Percentiles rank a stretch among this genome's conserved stretches.
These are phyloP conservation scores for Dichotomopilus funicola DNA, from an alignment of 2,329 filamentous ascomycete genomes.

Conservation along the genomic window DNA sequence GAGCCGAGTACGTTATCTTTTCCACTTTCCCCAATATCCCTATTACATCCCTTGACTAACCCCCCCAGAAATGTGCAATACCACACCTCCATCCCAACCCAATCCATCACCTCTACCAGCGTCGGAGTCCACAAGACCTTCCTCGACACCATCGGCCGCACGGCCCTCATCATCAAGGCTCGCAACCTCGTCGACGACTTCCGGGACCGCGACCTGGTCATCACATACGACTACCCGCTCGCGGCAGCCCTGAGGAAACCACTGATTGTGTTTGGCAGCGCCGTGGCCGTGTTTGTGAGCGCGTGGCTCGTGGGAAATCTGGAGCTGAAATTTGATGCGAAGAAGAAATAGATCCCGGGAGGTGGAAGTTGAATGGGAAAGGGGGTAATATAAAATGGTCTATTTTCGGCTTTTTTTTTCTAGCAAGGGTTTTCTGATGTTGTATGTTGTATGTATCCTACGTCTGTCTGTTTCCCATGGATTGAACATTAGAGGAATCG, in stretches of 20 bases:
- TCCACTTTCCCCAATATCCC: not conserved
- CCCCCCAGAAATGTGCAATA: constrained; percentile 68
- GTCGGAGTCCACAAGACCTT: constrained; percentile 74
- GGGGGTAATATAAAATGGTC: constrained; percentile 12
- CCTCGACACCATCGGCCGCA: constrained; percentile 88
- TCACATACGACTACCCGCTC: constrained; percentile 81
- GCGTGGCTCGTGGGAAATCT: constrained; percentile 71
- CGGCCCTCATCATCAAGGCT: constrained; percentile 70
- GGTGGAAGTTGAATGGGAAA: not conserved
- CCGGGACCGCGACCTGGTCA: constrained; percentile 72
- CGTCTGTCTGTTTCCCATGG: not conserved
- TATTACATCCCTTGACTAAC: constrained; percentile 4
- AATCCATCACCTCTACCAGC: constrained; percentile 51
- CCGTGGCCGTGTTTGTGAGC: constrained; percentile 66
- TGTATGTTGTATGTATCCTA: not conserved
- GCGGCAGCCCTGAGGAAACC: constrained; percentile 77
- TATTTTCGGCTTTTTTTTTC: constrained; percentile 4
- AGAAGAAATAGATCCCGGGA: constrained; percentile 34
- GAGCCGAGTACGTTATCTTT: constrained; percentile 62
- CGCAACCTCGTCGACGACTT: constrained; percentile 87
- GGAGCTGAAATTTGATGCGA: constrained; percentile 66
- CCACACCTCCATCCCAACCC: constrained; percentile 62
- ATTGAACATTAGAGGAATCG: not conserved
- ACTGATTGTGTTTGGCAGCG: constrained; percentile 67
- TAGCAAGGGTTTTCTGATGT: not conserved